Base-by-base conservation (phyloP, 106 monocot genomes). In the Dioscorea alata region DNA sequence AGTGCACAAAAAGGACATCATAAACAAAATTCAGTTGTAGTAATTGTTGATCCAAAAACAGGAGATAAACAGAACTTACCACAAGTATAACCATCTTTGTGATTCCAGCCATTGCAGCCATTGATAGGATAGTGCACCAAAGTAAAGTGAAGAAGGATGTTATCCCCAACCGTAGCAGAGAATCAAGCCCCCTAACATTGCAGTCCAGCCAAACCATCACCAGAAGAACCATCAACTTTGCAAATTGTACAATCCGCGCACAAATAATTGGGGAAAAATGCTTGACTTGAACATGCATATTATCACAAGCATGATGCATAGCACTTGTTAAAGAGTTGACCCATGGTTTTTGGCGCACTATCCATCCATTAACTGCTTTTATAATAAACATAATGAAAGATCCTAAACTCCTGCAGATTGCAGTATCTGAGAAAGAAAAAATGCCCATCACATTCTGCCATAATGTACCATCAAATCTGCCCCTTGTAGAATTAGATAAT, bases 51-150 rank as follows among this genome's bases (percentile, higher is more conserved):
- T 5, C 42, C 42, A 8, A 42, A 10, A 42, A 42, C 1, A 5
- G 42, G 10, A 42, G 42, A 42, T 42, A 42, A 42, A 6, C n/a
- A 35, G 60, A 49, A 69, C 82, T 50, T 52, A 97, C 96, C 89
- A 69, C 69, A 5, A 85, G 18, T 48, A 89, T 57, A 33, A 92
- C 69, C 74, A 87, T 76, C 71, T 92, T 85, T 72, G 79, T 69
- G 17, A 97, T 66, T 68, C 96, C 96, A 81, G 85, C 73, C 86
- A 92, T 97, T 68, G 73, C 86, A 71, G 74, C 33, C 70, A 87
- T 16, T 49, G 92, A 97, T 54, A 92, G 70, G 57, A 86, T 53
- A 49, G 78, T 80, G 76, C 97, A 89, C 97, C 91, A 97, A 65
- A 92, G 23, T 64, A 89, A 70, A 17, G 80, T 72, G 75, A 92